Conservation (phyloP, 1,284 basidiomycete genomes). For the Ustilago xerochloae region DNA sequence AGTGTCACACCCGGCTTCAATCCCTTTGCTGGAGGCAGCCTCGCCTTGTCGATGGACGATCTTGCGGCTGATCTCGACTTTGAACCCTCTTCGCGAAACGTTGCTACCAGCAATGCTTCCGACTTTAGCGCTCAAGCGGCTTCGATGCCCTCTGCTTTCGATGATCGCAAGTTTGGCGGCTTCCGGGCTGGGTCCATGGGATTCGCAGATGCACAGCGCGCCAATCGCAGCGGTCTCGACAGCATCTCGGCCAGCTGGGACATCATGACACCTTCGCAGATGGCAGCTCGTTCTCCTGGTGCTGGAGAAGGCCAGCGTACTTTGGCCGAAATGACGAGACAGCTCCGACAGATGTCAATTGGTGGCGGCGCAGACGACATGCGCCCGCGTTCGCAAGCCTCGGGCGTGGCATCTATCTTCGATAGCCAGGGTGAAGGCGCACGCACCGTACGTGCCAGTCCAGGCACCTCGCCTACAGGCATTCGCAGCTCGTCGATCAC, state of each 20-base stretch:
- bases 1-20: constrained; percentile 30
- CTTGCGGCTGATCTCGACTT: constrained; percentile 42
- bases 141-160: constrained; percentile 51
- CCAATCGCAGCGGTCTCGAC: constrained; percentile 21
- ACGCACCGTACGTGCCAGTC: constrained; percentile 44
- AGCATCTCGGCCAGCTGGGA: constrained; percentile 52
- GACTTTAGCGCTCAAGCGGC: constrained; percentile 39
- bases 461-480: constrained; percentile 34
- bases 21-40: constrained; percentile 45
- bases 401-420: constrained; percentile 15
- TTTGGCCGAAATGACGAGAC: constrained; percentile 39
- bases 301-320: constrained; percentile 22
- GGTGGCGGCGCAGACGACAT: constrained; percentile 19
- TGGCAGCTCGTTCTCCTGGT: constrained; percentile 20
- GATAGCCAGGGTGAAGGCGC: constrained; percentile 36
- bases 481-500: constrained; percentile 6
- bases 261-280: constrained; percentile 31
- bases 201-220: constrained; percentile 10
- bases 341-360: constrained; percentile 43
- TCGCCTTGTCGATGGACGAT: constrained; percentile 57
- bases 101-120: constrained; percentile 24
- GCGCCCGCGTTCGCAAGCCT: not conserved
- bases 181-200: constrained; percentile 19
- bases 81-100: constrained; percentile 16
- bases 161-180: constrained; percentile 19